Base-by-base conservation (phyloP, 495 filamentous ascomycete genomes). In the Xylaria flabelliformis region DNA sequence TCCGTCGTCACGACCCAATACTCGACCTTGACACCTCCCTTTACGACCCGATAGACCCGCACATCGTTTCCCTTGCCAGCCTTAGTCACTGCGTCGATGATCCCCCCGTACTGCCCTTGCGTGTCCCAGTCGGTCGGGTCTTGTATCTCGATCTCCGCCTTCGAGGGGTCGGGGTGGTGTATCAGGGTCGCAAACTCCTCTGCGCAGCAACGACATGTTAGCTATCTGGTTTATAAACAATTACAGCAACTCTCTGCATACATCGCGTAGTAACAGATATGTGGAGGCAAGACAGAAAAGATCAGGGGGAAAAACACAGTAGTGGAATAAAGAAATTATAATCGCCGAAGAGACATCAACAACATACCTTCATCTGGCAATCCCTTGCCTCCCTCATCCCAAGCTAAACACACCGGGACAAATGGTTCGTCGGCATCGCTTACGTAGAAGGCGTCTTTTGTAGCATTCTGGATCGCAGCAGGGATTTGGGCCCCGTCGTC, bases 351-450 rank as follows among this genome's bases (percentile, higher is more conserved):
- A 77, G 59, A 71, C 67, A 50, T 32, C 44, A 29, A 29, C 26
- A 67, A 85, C 85, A 50, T 77, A 92, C 91, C 87, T 78, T 90
- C 83, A 78, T 88, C 89, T 48, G 91, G 91, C 79, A 91, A 85
- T 51, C 80, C 79, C 46, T 83, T 85, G 51, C 83, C 83, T 48
- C 70, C 77, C 51, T 88, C 90, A 55, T 85, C 83, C 86, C 86
- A 94, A 71, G 81, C 83, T 74, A 97, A 76, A 64, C 83, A 86
- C 5, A 97, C 93, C 1, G 89, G 88, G 78, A 90, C 90, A 80
- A 95, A 97, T 46, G 91, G 91, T 82, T 95, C 92, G 81, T 97
- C 94, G 7, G 92, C 87, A 70, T 97, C 94, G 67, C 91, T 94
- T 4, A 88, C 79, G 79, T 95, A 97, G 76, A 89, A 91, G 59